Evolutionary conservation across 495 filamentous ascomycete species (phyloP), one percentile per base, ranked within the genome.

Genomic region (Xylaria cubensis): DNA sequence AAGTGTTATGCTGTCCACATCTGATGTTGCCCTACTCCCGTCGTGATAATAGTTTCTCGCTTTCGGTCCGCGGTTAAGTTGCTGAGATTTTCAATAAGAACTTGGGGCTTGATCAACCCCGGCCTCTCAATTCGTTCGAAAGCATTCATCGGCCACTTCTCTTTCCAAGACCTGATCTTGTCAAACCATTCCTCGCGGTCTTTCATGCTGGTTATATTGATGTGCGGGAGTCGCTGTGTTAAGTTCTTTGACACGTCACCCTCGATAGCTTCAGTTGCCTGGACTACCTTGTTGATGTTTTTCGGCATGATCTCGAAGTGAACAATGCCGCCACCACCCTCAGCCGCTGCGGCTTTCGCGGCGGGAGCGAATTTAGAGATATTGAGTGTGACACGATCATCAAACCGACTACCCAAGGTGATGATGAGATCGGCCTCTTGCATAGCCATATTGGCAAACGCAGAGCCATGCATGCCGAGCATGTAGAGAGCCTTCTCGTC

Each of bases 1-100:
- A 92, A 98, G 82, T 97, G 93, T 82, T 98, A 94, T 10, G 94
- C 94, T 9, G 92, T 85, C 95, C 95, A 97, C 95, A 98, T 98
- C 83, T 97, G 95, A 80, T 98, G 95, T 79, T 97, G 94, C 44
- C 95, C 95, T 42, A 97, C 95, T 75, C 95, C 95, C 1, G 94
- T 98, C 6, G 94, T 82, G 77, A 98, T 96, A 77, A 96, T 89
- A 15, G 93, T 96, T 67, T 89, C 84, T 13, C 95, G 84, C 78
- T 97, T 96, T 69, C 90, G 88, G 73, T 89, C 75, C 2, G 87
- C 89, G 1, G 92, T 94, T 21, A 94, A 84, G 32, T 92, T 88
- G 78, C 89, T 93, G 48, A 98, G 88, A 77, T 91, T 91, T 78
- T 94, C 89, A 66, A 98, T 94, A 66, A 97, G 84, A 24, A 88